These are phyloP conservation scores for Glycyrrhiza uralensis DNA, from an alignment of 306 rosid species.

Conservation along the genomic window DNA sequence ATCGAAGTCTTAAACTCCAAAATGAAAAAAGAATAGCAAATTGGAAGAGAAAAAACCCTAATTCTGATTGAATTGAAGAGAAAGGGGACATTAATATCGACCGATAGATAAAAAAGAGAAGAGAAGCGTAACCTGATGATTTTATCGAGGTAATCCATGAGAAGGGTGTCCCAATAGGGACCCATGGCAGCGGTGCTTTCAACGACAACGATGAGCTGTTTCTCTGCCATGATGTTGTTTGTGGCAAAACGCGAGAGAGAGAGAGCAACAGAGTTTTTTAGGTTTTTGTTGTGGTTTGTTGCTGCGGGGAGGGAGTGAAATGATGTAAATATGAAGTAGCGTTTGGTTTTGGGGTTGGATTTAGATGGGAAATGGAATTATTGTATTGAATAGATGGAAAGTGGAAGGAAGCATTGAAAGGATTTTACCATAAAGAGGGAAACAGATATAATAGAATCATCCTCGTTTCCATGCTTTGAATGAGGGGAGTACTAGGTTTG, in stretches of 20 bases:
- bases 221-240: constrained; percentile 58
- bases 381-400: not conserved
- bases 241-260: not conserved
- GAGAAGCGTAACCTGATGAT: constrained; percentile 48
- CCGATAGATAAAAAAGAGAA: not conserved
- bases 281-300: not conserved
- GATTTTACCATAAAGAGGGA: not conserved
- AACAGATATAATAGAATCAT: not conserved
- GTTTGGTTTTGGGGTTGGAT: not conserved
- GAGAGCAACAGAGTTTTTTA: not conserved
- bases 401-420: too few species aligned
- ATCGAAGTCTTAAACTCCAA: not conserved
- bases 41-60: not conserved
- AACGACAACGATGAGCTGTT: constrained; percentile 72
- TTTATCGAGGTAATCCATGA: constrained; percentile 72
- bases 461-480: not conserved
- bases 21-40: not conserved
- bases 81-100: not conserved
- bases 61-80: not conserved
- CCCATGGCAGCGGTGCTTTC: constrained; percentile 91
- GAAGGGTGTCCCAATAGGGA: constrained; percentile 61
- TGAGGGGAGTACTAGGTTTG: not conserved
- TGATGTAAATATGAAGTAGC: not conserved
- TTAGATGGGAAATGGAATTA: not conserved
- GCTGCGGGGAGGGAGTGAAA: not conserved